Base-by-base conservation (phyloP, 1,139 yeast genomes). In the Wickerhamiella infanticola region DNA sequence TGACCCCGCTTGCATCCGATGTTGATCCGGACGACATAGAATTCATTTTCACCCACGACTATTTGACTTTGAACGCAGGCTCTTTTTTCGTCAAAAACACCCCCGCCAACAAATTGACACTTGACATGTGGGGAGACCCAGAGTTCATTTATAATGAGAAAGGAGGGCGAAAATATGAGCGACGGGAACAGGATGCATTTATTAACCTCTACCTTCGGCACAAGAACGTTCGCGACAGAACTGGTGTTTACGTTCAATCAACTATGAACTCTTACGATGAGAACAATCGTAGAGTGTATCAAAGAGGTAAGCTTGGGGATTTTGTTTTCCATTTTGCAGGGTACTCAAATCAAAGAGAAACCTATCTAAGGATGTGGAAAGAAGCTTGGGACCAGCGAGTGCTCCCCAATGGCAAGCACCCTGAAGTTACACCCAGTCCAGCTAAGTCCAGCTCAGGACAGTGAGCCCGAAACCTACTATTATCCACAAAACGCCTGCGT, bases 21-120 rank as follows among this genome's bases (percentile, higher is more conserved):
- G 40, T 58, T 5, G 50, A 56, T 11, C 43, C 52, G 27, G 40
- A 47, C n/a, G 50, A 57, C 6, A 46, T 61, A 29, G 56, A 57
- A 31, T 33, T 61, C 29, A 51, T 61, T 13, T 46, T 60, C 9
- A 44, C 58, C n/a, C 63, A 61, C 42, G 65, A 61, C 44, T 35
- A 42, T 24, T 47, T 56, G 37, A 63, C 65, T 4, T 46, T 65
- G 33, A 65, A 64, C 43, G 63, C 67, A 1, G 69, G 69, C 5
- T 62, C 67, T 4, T 59, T 65, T 43, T 57, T 65, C 47, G 39
- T 65, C 35, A 50, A 62, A 23, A 54, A 63, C 29, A 55, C 63
- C 4, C 51, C 47, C 11, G 54, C 53, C 48, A 50, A 58, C 23
- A 45, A 44, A 25, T 29, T 46, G 43, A 46, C 58, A 25, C 45